Conservation (phyloP, 768 basidiomycete species). For the Lactarius akahatsu region DNA sequence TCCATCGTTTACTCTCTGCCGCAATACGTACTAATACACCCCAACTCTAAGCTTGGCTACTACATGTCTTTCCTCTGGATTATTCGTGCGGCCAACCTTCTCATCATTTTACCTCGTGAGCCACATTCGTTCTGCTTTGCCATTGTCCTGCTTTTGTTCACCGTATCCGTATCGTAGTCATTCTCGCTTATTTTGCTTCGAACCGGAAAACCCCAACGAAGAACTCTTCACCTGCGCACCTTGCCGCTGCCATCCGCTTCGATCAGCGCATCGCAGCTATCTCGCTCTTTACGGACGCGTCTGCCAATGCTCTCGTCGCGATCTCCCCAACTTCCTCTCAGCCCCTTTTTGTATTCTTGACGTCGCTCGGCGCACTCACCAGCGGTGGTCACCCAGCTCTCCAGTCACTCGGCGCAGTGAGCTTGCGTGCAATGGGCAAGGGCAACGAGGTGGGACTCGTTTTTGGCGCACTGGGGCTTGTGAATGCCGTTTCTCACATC, state of each 20-base stretch:
- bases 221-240: slow-evolving; percentile 1
- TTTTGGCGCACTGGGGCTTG: slow-evolving; percentile 29
- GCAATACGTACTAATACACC: slow-evolving; percentile 1
- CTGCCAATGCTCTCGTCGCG: slow-evolving; percentile 28
- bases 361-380: slow-evolving; percentile 28
- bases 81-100: slow-evolving; percentile 28
- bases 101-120: slow-evolving; percentile 28
- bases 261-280: slow-evolving; percentile 27
- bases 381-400: slow-evolving; percentile 29
- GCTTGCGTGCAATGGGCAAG: slow-evolving; percentile 30
- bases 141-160: neutral
- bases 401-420: slow-evolving; percentile 30
- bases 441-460: slow-evolving; percentile 29
- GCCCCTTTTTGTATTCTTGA: slow-evolving; percentile 29
- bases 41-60: slow-evolving; percentile 25
- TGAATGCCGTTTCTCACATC: slow-evolving; percentile 28
- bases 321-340: slow-evolving; percentile 29
- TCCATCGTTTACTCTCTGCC: slow-evolving; percentile 3
- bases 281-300: slow-evolving; percentile 29
- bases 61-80: slow-evolving; percentile 30
- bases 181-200: slow-evolving; percentile 28
- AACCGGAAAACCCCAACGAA: neutral
- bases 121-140: neutral
- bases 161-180: slow-evolving; percentile 15
- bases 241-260: slow-evolving; percentile 28